Evolutionary conservation across 441 rosid species (phyloP), one percentile per base, ranked within the genome.

Genomic region (Omphalea diandra): DNA sequence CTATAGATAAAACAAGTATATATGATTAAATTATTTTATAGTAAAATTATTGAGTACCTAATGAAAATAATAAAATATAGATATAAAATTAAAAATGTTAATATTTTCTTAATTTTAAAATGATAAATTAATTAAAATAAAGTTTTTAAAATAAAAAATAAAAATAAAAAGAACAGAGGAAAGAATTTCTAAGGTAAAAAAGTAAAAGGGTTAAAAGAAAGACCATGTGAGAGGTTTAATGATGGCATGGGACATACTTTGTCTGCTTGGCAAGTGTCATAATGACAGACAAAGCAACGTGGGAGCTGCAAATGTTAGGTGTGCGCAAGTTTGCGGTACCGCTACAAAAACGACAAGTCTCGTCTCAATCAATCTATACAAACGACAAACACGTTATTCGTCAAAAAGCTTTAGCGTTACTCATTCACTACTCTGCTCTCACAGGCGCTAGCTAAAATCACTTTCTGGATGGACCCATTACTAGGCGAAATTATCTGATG

Each of bases 271-370:
- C 5, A 26, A 38, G 41, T 57, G 59, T 46, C 73, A 57, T 40
- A 12, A 57, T 29, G 14, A 12, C 59, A 38, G 67, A 70, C 73
- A 61, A 36, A 4, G 53, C 59, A 35, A 49, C 54, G 66, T 33
- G 61, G 36, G 60, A 67, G 62, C 26, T 15, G 12, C 4, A 20
- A 29, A 5, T 9, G 4, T 24, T 17, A 33, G 47, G 31, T 18
- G 18, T 12, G 8, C 2, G 31, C 2, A 14, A 7, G 4, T n/a
- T 58, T 8, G 43, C 40, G 65, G 0, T 60, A 6, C 49, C 33
- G 35, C 27, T 40, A 5, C 12, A 17, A 36, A 74, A 73, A 77
- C 71, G 76, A 64, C 74, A 73, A 53, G 12, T 44, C 44, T n/a
- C 33, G 26, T 12, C 56, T 5, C 24, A 22, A 31, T 53, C n/a